Base-by-base conservation (phyloP, 305 asterid species). In the Petunia hybrid region DNA sequence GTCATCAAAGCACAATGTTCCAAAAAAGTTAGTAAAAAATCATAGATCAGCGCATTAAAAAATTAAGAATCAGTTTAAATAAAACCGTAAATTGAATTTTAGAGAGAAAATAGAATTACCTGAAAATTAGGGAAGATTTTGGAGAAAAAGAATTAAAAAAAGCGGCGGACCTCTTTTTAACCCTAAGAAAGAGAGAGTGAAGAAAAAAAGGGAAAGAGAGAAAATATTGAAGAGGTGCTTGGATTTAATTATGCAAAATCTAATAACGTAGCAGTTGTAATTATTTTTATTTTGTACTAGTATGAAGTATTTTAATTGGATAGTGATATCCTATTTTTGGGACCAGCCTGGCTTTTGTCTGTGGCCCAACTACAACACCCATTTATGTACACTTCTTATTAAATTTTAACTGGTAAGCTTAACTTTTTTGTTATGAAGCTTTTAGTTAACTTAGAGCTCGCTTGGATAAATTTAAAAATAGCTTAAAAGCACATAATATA, bases 91-190 rank as follows among this genome's bases (percentile, higher is more conserved):
- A 22, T 22, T 22, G 31, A 22, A 22, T 22, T 22, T 22, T 22
- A 22, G 31, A 22, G 31, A 22, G 31, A 22, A 22, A 22, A 22
- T 22, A 22, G 31, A 22, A 22, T 22, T 22, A 22, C 31, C 31
- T 22, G 31, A 22, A 22, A 22, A 22, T 22, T 22, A 22, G 31
- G 31, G 31, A 22, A 22, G 31, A 22, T 22, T 22, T 22, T 22
- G 31, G 31, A 22, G 31, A 22, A 22, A 22, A 22, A 22, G 31
- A 22, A 22, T 22, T 22, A 79, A 65, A 85, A 83, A 86, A 90
- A 87, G 88, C 90, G 92, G 94, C 93, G 97, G 88, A 81, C 31
- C 62, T 74, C 64, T 22, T 22, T 77, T 83, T 89, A 93, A 89
- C 97, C 95, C 96, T 89, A 87, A 85, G 81, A 84, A 65, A 64